phyloP scores from a whole-genome alignment of 345 rosid genomes.

The Populus ilicifolia region DNA sequence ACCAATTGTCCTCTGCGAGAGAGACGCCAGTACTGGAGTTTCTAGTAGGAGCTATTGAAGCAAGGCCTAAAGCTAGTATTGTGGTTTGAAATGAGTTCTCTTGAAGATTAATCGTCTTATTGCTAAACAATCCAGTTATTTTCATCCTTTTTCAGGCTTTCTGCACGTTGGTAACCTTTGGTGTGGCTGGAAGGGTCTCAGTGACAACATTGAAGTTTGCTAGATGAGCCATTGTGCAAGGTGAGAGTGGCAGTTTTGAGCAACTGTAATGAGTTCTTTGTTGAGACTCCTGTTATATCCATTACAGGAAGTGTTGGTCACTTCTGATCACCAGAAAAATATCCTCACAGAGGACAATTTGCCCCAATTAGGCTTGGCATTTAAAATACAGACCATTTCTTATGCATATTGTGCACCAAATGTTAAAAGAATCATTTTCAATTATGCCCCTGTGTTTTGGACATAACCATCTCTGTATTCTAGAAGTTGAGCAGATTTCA shows the following conservation, averaged over 20 bases:
- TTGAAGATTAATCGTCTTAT: conserved; percentile 23
- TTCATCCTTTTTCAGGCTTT: conserved; percentile 22
- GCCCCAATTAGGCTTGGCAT: background rate
- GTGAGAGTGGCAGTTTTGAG: background rate
- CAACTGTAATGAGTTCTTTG: background rate
- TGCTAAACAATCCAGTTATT: conserved; percentile 21
- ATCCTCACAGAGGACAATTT: conserved; percentile 42
- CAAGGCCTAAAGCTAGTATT: conserved; percentile 53
- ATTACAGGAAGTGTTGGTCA: conserved; percentile 1
- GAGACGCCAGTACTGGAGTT: conserved; percentile 30
- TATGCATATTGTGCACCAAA: background rate
- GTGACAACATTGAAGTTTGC: conserved; percentile 40
- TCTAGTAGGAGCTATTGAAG: conserved; percentile 48
- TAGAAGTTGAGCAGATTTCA: background rate
- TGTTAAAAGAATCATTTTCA: background rate
- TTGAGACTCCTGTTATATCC: conserved; percentile 16
- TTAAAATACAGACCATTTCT: background rate
- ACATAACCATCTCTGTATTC: background rate
- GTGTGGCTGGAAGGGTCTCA: conserved; percentile 27
- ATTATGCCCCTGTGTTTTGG: background rate
- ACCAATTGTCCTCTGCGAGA: conserved; percentile 65
- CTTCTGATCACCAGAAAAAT: conserved; percentile 38
- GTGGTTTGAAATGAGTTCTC: conserved; percentile 42
- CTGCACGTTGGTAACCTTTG: conserved; percentile 22
- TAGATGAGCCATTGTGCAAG: conserved; percentile 37